Conservation (phyloP, 805 yeast genomes). For the Kazachstania taianensis region DNA sequence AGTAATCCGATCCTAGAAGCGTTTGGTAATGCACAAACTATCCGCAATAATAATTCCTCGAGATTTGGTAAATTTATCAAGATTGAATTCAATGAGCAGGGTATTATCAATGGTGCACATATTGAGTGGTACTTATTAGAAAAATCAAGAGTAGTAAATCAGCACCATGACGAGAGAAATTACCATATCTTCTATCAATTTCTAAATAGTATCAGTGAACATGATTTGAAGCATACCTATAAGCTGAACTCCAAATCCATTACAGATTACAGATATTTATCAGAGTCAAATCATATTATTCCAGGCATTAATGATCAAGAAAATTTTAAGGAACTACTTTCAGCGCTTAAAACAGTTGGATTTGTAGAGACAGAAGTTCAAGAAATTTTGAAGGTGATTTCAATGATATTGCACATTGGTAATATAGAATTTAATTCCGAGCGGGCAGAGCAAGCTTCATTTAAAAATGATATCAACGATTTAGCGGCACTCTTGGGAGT, state of each 20-base stretch:
- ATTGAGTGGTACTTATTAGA: constrained; percentile 92
- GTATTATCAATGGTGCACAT: constrained; percentile 74
- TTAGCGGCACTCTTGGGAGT: constrained; percentile 62
- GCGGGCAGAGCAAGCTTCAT: constrained; percentile 67
- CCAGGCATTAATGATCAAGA: constrained; percentile 65
- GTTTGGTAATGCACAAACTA: constrained; percentile 95
- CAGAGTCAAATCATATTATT: constrained; percentile 45
- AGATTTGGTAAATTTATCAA: constrained; percentile 94
- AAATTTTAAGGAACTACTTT: constrained; percentile 52
- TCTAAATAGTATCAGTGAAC: constrained; percentile 51
- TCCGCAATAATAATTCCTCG: constrained; percentile 86
- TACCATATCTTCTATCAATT: constrained; percentile 91
- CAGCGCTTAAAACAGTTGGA: constrained; percentile 68
- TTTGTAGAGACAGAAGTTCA: constrained; percentile 45
- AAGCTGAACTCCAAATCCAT: constrained; percentile 31
- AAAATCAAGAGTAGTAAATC: constrained; percentile 82
- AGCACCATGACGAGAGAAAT: constrained; percentile 69
- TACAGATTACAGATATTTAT: constrained; percentile 38
- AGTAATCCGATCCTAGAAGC: constrained; percentile 95
- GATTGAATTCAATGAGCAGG: constrained; percentile 57
- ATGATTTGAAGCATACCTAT: constrained; percentile 30
- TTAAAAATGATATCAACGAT: constrained; percentile 36
- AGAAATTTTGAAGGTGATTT: constrained; percentile 54
- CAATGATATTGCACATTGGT: constrained; percentile 77
- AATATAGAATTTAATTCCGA: constrained; percentile 63